Percentiles rank a stretch among this genome's conserved stretches.
These are phyloP conservation scores for Trichoderma sp. DNA, from an alignment of 2,329 filamentous ascomycete species.

Conservation along the genomic window DNA sequence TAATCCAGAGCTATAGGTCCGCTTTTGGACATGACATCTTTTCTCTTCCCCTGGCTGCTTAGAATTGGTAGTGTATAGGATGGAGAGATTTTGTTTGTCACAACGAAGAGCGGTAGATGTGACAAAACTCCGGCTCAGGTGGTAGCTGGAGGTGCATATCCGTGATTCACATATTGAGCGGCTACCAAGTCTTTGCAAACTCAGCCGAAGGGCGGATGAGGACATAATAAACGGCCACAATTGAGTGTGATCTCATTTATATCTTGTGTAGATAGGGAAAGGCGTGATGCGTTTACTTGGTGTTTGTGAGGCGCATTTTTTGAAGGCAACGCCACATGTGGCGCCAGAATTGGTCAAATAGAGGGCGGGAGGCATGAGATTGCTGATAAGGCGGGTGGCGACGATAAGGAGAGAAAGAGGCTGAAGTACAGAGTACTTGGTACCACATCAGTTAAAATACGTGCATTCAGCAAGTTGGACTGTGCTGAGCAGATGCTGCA, in stretches of 20 bases:
- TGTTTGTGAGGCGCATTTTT: slow-evolving; percentile 6
- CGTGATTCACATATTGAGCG: slow-evolving; percentile 11
- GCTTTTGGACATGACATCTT: neutral
- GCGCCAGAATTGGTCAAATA: neutral
- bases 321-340: slow-evolving; percentile 4
- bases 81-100: neutral
- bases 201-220: slow-evolving; percentile 9
- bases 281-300: neutral
- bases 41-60: neutral
- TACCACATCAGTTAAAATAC: neutral
- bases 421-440: too few species aligned
- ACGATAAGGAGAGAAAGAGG: neutral
- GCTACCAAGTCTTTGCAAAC: neutral
- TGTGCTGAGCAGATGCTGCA: neutral
- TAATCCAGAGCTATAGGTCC: slow-evolving; percentile 18
- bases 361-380: too few species aligned
- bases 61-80: neutral
- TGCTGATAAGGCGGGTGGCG: neutral
- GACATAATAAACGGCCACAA: slow-evolving; percentile 17
- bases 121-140: neutral
- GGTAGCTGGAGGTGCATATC: neutral
- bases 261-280: neutral
- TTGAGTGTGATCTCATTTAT: neutral
- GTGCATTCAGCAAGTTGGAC: neutral
- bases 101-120: neutral